A percentile compares a stretch with the other conserved stretches of the same genome.
Evolutionary conservation across 257 asterid genomes (phyloP).

Genomic region (Solanum arcanum): DNA sequence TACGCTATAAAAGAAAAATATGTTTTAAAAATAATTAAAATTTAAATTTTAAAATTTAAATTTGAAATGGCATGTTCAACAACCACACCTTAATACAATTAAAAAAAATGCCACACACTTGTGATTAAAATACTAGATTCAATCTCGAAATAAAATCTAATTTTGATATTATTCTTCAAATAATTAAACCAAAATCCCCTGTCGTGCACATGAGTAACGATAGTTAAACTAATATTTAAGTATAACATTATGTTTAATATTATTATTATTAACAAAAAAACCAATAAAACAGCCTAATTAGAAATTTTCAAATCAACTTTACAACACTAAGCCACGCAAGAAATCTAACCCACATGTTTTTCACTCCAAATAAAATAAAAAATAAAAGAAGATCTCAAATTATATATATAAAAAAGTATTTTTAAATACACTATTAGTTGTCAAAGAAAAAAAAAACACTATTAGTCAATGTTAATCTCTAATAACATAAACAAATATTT

Average conservation of each 20-base stretch:
- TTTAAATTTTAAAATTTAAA: no score
- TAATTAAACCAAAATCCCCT: background rate
- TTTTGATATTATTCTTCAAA: background rate
- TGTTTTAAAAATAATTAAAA: no score
- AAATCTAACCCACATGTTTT: background rate
- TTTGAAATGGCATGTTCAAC: background rate
- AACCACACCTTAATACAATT: background rate
- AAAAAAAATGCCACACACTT: background rate
- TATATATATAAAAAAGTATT: no score
- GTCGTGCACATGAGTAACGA: background rate
- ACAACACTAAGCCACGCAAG: constrained; percentile 3
- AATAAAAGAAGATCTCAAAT: background rate
- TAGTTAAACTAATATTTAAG: background rate
- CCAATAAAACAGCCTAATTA: background rate
- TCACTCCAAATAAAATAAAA: background rate
- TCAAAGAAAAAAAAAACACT: background rate
- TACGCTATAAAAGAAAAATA: background rate
- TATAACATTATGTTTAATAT: background rate
- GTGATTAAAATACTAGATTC: background rate
- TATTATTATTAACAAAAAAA: background rate
- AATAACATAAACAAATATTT: background rate
- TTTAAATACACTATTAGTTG: background rate
- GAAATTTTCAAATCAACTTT: background rate
- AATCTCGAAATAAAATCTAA: background rate
- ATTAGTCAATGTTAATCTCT: background rate